Base-by-base conservation (phyloP, 2,329 filamentous ascomycete species). In the Cladosporium sp. region DNA sequence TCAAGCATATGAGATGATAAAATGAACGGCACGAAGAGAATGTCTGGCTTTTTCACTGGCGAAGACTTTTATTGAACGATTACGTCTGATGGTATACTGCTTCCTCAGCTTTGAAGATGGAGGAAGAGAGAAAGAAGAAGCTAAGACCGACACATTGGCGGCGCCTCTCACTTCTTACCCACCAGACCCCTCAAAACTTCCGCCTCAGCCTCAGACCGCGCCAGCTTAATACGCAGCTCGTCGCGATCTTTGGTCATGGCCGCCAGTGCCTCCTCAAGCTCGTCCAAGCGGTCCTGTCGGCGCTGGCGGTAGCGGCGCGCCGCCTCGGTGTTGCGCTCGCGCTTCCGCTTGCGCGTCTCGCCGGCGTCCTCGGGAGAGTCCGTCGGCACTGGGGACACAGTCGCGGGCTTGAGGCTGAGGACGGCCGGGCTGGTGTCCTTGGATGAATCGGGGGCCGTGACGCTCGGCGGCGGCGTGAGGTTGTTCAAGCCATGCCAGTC, bases 221-320 rank as follows among this genome's bases (percentile, higher is more conserved):
- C 83, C 54, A 86, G 76, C 55, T 78, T 76, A 49, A 87, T 69
- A 51, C 77, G 79, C 59, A 87, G 66, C 13, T 81, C 81, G 60
- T 88, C 84, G 14, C 83, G 71, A 63, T 87, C 84, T 44, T 74
- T 68, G 54, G 78, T 79, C 63, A 83, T 77, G 41, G 78, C 74
- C 43, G 76, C 77, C 40, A 88, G 70, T 16, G 80, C 77, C 8
- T 70, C 67, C 66, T 87, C 84, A 32, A 88, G 74, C 56, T 81
- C 78, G 22, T 70, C 70, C 66, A 86, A 80, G 56, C 83, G 81
- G 60, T 87, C 84, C 33, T 87, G 75, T 43, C 83, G 80, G 66
- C 85, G 85, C 66, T 87, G 84, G 22, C 85, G 81, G 64, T 86
- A 87, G 56, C 84, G 83, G 56, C 83, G 78, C 31, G 85, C 85